phyloP scores from a whole-genome alignment of 306 rosid species.

The Quercus glauca region DNA sequence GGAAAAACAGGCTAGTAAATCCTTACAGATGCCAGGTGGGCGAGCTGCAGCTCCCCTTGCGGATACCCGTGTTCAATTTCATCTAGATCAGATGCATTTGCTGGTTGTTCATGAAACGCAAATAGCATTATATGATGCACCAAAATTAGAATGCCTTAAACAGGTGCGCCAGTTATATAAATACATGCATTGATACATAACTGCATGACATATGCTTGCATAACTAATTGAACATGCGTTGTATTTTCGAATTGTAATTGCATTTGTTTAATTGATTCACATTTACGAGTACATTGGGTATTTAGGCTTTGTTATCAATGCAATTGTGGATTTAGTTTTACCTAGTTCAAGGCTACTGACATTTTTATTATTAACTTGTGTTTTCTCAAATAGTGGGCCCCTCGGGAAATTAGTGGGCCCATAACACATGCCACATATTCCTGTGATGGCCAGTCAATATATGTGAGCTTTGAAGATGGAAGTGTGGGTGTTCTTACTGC shows the following conservation, averaged over 20 bases:
- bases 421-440: conserved; percentile 96
- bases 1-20: conserved; percentile 80
- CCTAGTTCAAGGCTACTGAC: not conserved
- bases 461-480: conserved; percentile 94
- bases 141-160: conserved; percentile 81
- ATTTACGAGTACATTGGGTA: not conserved
- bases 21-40: conserved; percentile 69
- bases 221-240: not conserved
- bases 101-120: conserved; percentile 95
- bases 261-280: not conserved
- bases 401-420: conserved; percentile 84
- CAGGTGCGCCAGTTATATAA: conserved; percentile 52
- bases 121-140: conserved; percentile 91
- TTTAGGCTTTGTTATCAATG: not conserved
- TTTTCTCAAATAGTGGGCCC: conserved; percentile 51
- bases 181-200: not conserved
- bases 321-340: conserved; percentile 16
- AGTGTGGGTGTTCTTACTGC: conserved; percentile 84
- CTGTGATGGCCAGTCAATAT: conserved; percentile 86
- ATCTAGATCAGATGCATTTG: conserved; percentile 83
- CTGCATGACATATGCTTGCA: not conserved
- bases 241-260: not conserved
- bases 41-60: conserved; percentile 71
- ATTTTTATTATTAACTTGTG: conserved; percentile 11
- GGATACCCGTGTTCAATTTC: conserved; percentile 94